These are phyloP conservation scores for Knufia petricola DNA, from an alignment of 2,329 filamentous ascomycete species.

Conservation along the genomic window DNA sequence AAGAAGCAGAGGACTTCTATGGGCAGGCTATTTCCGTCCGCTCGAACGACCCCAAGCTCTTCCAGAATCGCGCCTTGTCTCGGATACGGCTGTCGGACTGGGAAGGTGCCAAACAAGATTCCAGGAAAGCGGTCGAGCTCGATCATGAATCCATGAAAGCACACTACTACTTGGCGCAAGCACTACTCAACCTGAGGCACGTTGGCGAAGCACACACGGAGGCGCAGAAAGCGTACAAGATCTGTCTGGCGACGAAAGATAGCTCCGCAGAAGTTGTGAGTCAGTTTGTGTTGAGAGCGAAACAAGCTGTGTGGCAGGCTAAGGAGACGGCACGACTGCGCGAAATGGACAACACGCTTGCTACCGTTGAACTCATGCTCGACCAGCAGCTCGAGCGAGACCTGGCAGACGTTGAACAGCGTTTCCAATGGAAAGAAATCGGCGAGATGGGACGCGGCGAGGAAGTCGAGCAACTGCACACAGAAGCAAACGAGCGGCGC, in stretches of 20 bases:
- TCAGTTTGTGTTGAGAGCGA: constrained; percentile 63
- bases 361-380: constrained; percentile 32
- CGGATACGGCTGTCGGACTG: constrained; percentile 65
- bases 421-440: constrained; percentile 33
- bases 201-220: constrained; percentile 63
- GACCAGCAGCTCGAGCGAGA: constrained; percentile 32
- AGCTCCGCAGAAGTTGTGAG: constrained; percentile 63
- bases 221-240: constrained; percentile 62
- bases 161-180: constrained; percentile 72
- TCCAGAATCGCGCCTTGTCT: constrained; percentile 81
- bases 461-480: constrained; percentile 48
- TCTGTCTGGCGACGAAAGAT: constrained; percentile 55
- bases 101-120: constrained; percentile 68
- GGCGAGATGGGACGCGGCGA: constrained; percentile 61
- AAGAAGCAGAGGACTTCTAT: constrained; percentile 37
- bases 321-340: constrained; percentile 46
- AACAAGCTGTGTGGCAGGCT: constrained; percentile 77
- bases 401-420: constrained; percentile 28
- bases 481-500: constrained; percentile 39
- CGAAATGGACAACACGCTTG: constrained; percentile 36
- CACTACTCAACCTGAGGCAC: constrained; percentile 63
- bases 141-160: constrained; percentile 61
- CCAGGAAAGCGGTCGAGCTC: constrained; percentile 62
- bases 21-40: constrained; percentile 53
- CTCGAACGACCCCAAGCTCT: constrained; percentile 65